Conservation (phyloP, 768 basidiomycete genomes). For the Tephrocybe sp. region DNA sequence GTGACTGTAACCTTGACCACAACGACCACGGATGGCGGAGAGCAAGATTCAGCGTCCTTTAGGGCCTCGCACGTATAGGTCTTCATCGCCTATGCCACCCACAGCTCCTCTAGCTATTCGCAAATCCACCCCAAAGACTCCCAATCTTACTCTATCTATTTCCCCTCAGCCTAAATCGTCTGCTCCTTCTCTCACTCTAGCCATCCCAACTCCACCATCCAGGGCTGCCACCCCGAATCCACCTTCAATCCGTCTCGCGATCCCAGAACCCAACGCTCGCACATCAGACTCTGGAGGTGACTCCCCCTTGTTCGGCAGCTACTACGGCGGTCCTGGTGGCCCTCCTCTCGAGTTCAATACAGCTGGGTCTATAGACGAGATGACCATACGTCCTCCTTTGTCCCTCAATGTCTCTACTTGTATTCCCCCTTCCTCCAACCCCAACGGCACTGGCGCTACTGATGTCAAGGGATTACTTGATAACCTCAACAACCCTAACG, state of each 20-base stretch:
- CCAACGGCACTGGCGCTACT: conserved; percentile 28
- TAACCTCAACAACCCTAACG: conserved; percentile 33
- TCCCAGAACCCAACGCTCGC: conserved; percentile 22
- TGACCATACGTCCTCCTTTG: conserved; percentile 40
- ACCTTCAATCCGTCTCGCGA: conserved; percentile 25
- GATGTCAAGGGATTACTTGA: conserved; percentile 37
- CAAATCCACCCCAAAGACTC: conserved; percentile 20
- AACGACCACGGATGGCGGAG: conserved; percentile 24
- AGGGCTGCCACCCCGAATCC: conserved; percentile 28
- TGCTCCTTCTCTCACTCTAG: conserved; percentile 24
- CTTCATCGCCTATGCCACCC: conserved; percentile 33
- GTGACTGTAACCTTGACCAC: conserved; percentile 27
- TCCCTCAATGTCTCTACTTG: conserved; percentile 19
- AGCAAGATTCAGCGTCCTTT: conserved; percentile 35
- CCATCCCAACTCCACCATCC: conserved; percentile 23
- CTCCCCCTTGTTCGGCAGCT: conserved; percentile 32
- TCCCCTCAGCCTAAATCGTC: conserved; percentile 27
- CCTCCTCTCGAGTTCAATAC: conserved; percentile 18
- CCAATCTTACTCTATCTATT: conserved; percentile 4
- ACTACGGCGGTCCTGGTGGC: conserved; percentile 40
- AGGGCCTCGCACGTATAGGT: conserved; percentile 47
- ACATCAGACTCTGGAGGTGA: conserved; percentile 22
- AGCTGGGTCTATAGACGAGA: conserved; percentile 31
- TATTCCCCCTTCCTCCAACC: conserved; percentile 26
- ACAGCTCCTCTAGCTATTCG: conserved; percentile 25